These are phyloP conservation scores for Phylloporus sp. DNA, from an alignment of 768 basidiomycete genomes.

Conservation along the genomic window DNA sequence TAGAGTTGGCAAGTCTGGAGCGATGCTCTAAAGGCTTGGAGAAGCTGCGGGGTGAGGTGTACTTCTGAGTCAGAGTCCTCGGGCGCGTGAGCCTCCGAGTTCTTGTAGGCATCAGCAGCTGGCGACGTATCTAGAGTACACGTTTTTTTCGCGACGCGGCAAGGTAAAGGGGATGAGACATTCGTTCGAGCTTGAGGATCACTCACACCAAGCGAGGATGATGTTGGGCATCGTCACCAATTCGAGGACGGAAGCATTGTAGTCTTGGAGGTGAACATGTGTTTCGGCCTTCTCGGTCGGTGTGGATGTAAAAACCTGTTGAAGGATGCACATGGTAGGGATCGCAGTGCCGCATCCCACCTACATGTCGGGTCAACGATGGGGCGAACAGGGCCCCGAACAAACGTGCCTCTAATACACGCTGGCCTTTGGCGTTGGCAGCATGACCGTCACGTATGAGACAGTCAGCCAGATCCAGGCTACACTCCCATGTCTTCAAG, in stretches of 20 bases:
- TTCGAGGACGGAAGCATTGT: slow-evolving; percentile 77
- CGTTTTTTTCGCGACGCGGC: background rate
- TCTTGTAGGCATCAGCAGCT: slow-evolving; percentile 48
- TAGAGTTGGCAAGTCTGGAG: slow-evolving; percentile 51
- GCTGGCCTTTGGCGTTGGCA: slow-evolving; percentile 41
- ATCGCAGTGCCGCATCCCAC: slow-evolving; percentile 92
- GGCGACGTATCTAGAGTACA: slow-evolving; percentile 53
- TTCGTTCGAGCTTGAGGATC: background rate
- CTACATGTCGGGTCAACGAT: slow-evolving; percentile 37
- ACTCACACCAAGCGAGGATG: slow-evolving; percentile 78
- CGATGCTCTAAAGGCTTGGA: slow-evolving; percentile 59
- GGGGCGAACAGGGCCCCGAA: background rate
- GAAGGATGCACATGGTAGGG: slow-evolving; percentile 73
- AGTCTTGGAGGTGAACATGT: slow-evolving; percentile 83
- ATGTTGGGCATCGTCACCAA: slow-evolving; percentile 79
- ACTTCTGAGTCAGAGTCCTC: slow-evolving; percentile 46
- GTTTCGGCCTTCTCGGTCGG: slow-evolving; percentile 32
- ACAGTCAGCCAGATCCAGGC: slow-evolving; percentile 77
- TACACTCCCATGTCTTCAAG: slow-evolving; percentile 97
- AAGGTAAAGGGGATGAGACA: background rate
- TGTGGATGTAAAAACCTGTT: slow-evolving; percentile 47
- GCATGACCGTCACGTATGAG: slow-evolving; percentile 36
- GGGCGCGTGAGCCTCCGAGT: slow-evolving; percentile 22
- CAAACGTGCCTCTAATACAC: slow-evolving; percentile 64
- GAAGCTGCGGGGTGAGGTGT: slow-evolving; percentile 59